Evolutionary conservation across 1,139 yeast species (phyloP).

Genomic region (Torulaspora pretoriensis): DNA sequence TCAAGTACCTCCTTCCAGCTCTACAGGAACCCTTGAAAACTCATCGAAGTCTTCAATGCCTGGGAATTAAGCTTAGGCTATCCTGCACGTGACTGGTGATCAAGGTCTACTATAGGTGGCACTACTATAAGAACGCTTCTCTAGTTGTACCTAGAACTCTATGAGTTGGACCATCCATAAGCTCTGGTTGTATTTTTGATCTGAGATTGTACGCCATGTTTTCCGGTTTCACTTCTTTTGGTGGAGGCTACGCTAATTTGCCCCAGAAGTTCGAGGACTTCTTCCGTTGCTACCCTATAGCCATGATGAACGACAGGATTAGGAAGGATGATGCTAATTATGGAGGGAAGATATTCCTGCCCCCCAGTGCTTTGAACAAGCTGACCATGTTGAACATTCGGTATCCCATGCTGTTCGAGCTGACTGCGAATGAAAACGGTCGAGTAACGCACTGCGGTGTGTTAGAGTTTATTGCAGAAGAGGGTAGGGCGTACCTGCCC

Average conservation of each 20-base stretch:
- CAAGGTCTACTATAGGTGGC: neutral
- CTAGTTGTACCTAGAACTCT: neutral
- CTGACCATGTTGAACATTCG: constrained; percentile 83
- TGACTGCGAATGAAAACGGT: constrained; percentile 61
- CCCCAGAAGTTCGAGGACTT: constrained; percentile 63
- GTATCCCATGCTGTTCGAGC: constrained; percentile 91
- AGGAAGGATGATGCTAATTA: constrained; percentile 79
- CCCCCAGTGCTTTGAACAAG: constrained; percentile 87
- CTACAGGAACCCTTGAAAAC: neutral
- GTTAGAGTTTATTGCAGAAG: constrained; percentile 93
- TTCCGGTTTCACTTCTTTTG: constrained; percentile 36
- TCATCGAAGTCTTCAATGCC: neutral
- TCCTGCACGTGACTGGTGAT: neutral
- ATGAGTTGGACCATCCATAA: neutral
- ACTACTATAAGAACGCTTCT: neutral
- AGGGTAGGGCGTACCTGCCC: constrained; percentile 91
- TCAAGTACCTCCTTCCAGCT: neutral
- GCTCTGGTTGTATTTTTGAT: too few species aligned
- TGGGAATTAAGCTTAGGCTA: neutral
- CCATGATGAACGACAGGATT: constrained; percentile 81
- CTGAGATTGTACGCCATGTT: constrained; percentile 24
- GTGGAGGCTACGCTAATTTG: constrained; percentile 30
- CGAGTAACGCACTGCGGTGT: constrained; percentile 84
- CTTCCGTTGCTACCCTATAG: constrained; percentile 87
- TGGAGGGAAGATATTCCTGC: constrained; percentile 96